A percentile compares a stretch with the other conserved stretches of the same genome.
These are phyloP conservation scores for Yamadazyma blattariae DNA, from an alignment of 1,139 yeast species.

Conservation along the genomic window DNA sequence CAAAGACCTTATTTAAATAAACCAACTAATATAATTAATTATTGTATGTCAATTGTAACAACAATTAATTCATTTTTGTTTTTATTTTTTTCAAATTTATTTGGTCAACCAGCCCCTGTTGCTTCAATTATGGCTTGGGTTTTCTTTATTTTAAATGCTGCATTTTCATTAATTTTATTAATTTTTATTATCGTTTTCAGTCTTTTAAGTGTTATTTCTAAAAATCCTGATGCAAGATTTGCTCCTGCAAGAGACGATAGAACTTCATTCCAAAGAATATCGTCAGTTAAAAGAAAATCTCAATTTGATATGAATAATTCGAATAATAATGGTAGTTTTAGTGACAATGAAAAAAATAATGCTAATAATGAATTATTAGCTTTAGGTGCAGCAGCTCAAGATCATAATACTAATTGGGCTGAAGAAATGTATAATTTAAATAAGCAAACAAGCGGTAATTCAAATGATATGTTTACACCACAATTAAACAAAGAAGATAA, in stretches of 20 bases:
- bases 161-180: conserved; percentile 64
- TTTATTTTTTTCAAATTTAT: conserved; percentile 69
- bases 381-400: conserved; percentile 68
- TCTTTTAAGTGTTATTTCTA: conserved; percentile 54
- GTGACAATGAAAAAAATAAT: conserved; percentile 7
- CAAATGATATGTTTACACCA: conserved; percentile 23
- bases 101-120: conserved; percentile 65
- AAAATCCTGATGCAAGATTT: conserved; percentile 80
- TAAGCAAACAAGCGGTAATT: conserved; percentile 20
- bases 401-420: conserved; percentile 71
- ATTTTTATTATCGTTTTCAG: conserved; percentile 59
- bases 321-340: too few species aligned
- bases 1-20: conserved; percentile 68
- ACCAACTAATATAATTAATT: conserved; percentile 67
- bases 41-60: conserved; percentile 60
- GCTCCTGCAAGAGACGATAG: conserved; percentile 84
- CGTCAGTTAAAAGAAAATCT: conserved; percentile 30
- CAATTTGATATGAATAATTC: conserved; percentile 3
- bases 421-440: conserved; percentile 55
- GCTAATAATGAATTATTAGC: conserved; percentile 60
- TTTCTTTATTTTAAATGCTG: conserved; percentile 75
- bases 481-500: conserved; percentile 20
- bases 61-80: conserved; percentile 71
- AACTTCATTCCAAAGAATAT: conserved; percentile 70
- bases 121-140: conserved; percentile 79